Conservation (phyloP, 441 rosid genomes). For the Corymbia calophylla region DNA sequence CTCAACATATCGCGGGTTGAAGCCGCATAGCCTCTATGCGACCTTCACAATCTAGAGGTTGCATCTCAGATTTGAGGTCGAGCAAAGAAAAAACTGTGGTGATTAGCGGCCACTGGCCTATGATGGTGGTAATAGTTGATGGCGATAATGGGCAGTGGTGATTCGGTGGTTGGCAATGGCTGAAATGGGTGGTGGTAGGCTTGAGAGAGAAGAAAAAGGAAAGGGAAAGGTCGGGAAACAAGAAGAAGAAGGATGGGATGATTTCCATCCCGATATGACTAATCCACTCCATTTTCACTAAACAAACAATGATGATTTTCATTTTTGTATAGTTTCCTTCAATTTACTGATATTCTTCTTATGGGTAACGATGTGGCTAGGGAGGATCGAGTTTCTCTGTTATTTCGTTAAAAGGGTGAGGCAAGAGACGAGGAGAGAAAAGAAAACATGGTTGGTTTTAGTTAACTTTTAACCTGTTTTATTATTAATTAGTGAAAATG, state of each 20-base stretch:
- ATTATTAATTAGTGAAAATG: not conserved
- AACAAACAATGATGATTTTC: not conserved
- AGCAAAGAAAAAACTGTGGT: not conserved
- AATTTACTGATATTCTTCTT: not conserved
- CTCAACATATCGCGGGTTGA: not conserved
- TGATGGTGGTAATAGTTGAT: not conserved
- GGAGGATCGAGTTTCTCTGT: not conserved
- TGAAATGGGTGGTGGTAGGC: not conserved
- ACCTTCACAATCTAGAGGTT: not conserved
- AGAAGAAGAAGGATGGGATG: not conserved
- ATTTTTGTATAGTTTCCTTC: not conserved
- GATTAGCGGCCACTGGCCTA: not conserved
- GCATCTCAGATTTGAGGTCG: not conserved
- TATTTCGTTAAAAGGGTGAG: not conserved
- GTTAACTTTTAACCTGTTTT: not conserved
- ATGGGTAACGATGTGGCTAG: not conserved
- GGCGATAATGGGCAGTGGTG: not conserved
- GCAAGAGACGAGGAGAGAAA: not conserved
- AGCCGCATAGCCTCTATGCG: not conserved
- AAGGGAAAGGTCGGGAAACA: not conserved
- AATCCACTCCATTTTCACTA: not conserved
- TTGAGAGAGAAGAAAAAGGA: not conserved
- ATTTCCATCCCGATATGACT: not conserved
- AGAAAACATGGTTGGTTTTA: not conserved
- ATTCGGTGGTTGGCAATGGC: not conserved